Evolutionary conservation across 2,329 filamentous ascomycete genomes (phyloP).

Genomic region (Ceratocystis cubensis): DNA sequence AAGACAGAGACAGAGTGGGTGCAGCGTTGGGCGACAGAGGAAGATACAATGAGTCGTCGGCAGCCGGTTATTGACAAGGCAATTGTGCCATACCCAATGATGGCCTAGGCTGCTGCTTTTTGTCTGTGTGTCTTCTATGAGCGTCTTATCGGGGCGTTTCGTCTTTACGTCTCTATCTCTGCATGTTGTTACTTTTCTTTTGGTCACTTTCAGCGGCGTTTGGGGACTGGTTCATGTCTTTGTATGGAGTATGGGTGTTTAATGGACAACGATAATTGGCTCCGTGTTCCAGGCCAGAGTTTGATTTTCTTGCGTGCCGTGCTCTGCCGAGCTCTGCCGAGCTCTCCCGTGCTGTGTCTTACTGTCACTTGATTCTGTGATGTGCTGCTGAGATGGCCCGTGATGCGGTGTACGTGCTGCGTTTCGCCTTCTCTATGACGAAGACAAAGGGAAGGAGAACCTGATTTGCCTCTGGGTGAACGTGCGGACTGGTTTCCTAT

Average conservation of each 20-base stretch:
- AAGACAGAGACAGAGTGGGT: slow-evolving; percentile 60
- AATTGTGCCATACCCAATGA: slow-evolving; percentile 45
- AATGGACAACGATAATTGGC: background rate
- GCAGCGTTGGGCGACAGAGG: slow-evolving; percentile 48
- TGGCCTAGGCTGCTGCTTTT: slow-evolving; percentile 10
- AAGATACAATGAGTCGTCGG: slow-evolving; percentile 31
- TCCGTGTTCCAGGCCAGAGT: background rate
- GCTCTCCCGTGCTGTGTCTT: background rate
- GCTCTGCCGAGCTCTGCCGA: background rate
- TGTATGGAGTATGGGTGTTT: slow-evolving; percentile 5
- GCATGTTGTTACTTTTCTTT: slow-evolving; percentile 3
- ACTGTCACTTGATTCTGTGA: background rate
- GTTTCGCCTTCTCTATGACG: background rate
- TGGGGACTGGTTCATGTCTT: background rate
- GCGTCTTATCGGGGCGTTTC: slow-evolving; percentile 20
- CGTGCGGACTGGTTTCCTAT: background rate
- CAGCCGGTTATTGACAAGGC: slow-evolving; percentile 51
- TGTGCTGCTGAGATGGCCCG: background rate
- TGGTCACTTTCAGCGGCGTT: slow-evolving; percentile 4
- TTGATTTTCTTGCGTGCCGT: background rate
- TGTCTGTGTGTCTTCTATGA: background rate
- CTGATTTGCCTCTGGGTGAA: background rate
- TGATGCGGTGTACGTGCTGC: background rate
- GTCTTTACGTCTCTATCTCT: slow-evolving; percentile 15
- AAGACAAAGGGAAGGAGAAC: background rate